A percentile compares a stretch with the other conserved stretches of the same genome.
phyloP scores from a whole-genome alignment of 1,284 basidiomycete species.

The Psilocybe mexicana region DNA sequence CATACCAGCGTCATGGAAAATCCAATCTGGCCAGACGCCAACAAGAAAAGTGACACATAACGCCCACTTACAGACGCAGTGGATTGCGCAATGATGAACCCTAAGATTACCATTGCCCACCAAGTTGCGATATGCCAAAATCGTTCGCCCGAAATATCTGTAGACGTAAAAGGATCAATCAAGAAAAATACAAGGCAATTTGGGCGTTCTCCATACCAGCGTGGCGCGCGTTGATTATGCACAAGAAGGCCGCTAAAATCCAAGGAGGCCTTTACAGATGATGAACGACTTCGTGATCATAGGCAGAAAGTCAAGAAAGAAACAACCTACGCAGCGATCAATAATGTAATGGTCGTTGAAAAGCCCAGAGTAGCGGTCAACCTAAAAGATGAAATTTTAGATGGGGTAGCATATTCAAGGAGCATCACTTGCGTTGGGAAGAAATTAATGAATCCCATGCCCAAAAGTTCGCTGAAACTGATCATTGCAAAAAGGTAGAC shows the following conservation, averaged over 20 bases:
- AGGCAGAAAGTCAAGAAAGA: conserved; percentile 9
- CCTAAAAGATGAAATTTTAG: conserved; percentile 29
- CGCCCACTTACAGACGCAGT: conserved; percentile 55
- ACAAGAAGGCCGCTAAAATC: conserved; percentile 56
- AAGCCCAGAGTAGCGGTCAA: conserved; percentile 67
- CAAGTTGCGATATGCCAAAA: conserved; percentile 63
- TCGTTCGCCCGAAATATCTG: conserved; percentile 61
- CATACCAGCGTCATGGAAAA: conserved; percentile 57
- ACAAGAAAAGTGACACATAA: conserved; percentile 65
- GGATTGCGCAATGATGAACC: conserved; percentile 58
- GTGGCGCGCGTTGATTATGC: conserved; percentile 63
- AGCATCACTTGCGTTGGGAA: conserved; percentile 57
- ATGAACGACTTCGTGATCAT: background rate
- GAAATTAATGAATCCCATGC: conserved; percentile 71
- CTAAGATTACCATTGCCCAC: conserved; percentile 61
- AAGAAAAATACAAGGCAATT: background rate
- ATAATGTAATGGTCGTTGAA: conserved; percentile 54
- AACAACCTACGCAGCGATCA: conserved; percentile 58
- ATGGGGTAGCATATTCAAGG: background rate
- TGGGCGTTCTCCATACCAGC: conserved; percentile 28
- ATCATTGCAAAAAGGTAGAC: conserved; percentile 60
- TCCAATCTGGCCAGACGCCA: conserved; percentile 57
- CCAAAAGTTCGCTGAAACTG: conserved; percentile 50
- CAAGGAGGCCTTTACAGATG: conserved; percentile 54
- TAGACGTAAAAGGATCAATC: background rate